Percentiles rank a stretch among this genome's conserved stretches.
Evolutionary conservation across 192 early-diverging fungal species (phyloP).

Genomic region (Coemansia interrupta): DNA sequence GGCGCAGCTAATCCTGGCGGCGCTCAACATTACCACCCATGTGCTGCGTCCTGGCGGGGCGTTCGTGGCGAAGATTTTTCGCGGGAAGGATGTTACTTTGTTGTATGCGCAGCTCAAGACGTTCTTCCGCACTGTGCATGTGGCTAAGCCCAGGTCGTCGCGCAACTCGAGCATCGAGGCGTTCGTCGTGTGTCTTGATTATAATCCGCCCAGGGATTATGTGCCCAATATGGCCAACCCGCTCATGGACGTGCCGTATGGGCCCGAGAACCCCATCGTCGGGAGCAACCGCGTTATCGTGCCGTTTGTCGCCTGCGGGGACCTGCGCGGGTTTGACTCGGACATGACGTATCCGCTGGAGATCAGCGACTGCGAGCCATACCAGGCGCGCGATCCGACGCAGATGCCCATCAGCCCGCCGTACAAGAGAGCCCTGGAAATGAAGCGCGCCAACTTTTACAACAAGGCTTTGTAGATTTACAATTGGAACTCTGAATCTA

Average conservation of each 20-base stretch:
- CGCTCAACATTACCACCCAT: conserved; percentile 95
- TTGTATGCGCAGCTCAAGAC: conserved; percentile 87
- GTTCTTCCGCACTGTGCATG: conserved; percentile 89
- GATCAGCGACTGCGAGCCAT: conserved; percentile 43
- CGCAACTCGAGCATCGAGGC: conserved; percentile 92
- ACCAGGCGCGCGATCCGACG: conserved; percentile 63
- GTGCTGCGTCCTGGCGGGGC: conserved; percentile 85
- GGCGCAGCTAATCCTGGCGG: conserved; percentile 90
- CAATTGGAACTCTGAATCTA: conserved; percentile 12
- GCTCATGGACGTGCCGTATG: conserved; percentile 77
- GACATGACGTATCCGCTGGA: conserved; percentile 80
- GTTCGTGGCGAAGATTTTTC: conserved; percentile 98
- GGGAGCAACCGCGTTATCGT: conserved; percentile 77
- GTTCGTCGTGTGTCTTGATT: conserved; percentile 90
- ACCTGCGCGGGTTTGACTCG: conserved; percentile 82
- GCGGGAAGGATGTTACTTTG: conserved; percentile 89
- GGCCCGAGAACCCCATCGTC: conserved; percentile 60
- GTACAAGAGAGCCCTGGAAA: conserved; percentile 76
- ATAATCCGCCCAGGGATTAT: conserved; percentile 78
- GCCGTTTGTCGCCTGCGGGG: conserved; percentile 90
- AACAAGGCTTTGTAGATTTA: conserved; percentile 45
- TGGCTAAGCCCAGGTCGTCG: conserved; percentile 89
- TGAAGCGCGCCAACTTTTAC: conserved; percentile 72
- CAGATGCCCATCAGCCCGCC: conserved; percentile 87
- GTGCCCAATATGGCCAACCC: conserved; percentile 88